Conservation (phyloP, 2,329 filamentous ascomycete genomes). For the Blastomyces gilchristii region DNA sequence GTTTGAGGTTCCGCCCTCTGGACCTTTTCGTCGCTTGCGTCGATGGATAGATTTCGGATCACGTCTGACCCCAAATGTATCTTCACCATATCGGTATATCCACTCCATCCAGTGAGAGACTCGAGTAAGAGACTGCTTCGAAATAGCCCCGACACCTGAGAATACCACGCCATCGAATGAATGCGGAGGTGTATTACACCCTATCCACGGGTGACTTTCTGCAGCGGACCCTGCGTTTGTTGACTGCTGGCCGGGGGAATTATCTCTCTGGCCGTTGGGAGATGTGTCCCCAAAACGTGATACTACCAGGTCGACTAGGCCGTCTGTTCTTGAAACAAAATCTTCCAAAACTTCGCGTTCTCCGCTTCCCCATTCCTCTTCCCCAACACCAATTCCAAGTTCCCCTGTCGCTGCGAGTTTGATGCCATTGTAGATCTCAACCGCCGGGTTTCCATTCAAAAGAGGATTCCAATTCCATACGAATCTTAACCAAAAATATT, state of each 20-base stretch:
- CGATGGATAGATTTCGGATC: conserved; percentile 60
- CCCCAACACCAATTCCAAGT: conserved; percentile 84
- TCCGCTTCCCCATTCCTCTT: conserved; percentile 88
- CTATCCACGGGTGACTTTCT: conserved; percentile 52
- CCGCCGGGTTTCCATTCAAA: conserved; percentile 76
- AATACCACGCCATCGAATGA: conserved; percentile 79
- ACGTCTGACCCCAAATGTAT: conserved; percentile 74
- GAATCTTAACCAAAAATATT: conserved; percentile 70
- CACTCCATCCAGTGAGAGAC: conserved; percentile 81
- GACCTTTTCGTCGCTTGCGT: conserved; percentile 23
- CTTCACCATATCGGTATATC: conserved; percentile 71
- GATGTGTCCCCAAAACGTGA: conserved; percentile 65
- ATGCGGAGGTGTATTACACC: conserved; percentile 55
- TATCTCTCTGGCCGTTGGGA: conserved; percentile 18
- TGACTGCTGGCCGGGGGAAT: conserved; percentile 19
- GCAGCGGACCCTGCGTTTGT: conserved; percentile 13
- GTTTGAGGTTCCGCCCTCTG: conserved; percentile 1
- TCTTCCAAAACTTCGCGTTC: conserved; percentile 89
- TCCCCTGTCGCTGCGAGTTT: conserved; percentile 86
- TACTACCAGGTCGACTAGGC: conserved; percentile 77
- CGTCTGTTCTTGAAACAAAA: conserved; percentile 67
- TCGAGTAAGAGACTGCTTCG: conserved; percentile 58
- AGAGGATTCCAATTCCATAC: conserved; percentile 70
- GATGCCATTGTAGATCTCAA: conserved; percentile 68
- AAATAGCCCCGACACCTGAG: conserved; percentile 64